These are phyloP conservation scores for Phaeotremella fagi DNA, from an alignment of 768 basidiomycete genomes.

Conservation along the genomic window DNA sequence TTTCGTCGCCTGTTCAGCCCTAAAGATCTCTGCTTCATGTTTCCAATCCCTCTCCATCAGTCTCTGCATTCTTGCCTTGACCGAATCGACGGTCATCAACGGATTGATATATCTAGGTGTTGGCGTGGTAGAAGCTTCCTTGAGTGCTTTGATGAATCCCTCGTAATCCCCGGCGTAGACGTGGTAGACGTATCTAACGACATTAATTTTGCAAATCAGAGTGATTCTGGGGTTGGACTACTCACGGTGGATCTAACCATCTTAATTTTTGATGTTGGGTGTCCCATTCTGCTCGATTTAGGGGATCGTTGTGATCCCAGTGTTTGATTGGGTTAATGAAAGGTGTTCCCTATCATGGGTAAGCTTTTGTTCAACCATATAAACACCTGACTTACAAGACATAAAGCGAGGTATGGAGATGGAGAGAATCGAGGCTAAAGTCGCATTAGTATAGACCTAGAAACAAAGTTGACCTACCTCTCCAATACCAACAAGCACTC, in stretches of 20 bases:
- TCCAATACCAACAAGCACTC: constrained; percentile 7
- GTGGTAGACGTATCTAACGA: constrained; percentile 12
- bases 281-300: constrained; percentile 7
- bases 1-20: not conserved
- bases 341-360: constrained; percentile 6
- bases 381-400: constrained; percentile 1
- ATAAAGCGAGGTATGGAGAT: constrained; percentile 7
- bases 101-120: constrained; percentile 4
- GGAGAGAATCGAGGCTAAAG: constrained; percentile 10
- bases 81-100: constrained; percentile 3
- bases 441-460: not conserved
- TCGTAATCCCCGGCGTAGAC: constrained; percentile 11
- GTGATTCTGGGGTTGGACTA: not conserved
- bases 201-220: not conserved
- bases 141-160: constrained; percentile 5
- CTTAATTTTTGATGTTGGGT: constrained; percentile 4
- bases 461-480: not conserved
- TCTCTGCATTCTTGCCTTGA: constrained; percentile 2
- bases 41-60: constrained; percentile 9
- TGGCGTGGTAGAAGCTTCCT: not conserved
- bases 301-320: constrained; percentile 9
- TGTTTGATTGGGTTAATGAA: constrained; percentile 12
- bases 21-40: not conserved
- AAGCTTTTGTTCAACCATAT: not conserved
- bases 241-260: constrained; percentile 13